These are phyloP conservation scores for Exophiala viscosa DNA, from an alignment of 2,329 filamentous ascomycete species.

Conservation along the genomic window DNA sequence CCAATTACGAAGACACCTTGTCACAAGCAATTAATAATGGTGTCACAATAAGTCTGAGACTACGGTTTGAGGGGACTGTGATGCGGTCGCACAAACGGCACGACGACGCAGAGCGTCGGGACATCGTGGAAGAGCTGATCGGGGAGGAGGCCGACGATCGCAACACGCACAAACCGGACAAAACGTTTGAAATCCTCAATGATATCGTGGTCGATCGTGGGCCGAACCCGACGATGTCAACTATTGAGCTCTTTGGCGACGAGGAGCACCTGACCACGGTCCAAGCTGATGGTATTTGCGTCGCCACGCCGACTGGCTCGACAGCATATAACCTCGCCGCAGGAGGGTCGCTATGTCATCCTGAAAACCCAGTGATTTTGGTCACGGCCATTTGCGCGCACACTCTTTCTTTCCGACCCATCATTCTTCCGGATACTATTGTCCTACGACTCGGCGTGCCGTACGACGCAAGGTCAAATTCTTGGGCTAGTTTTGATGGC, in stretches of 20 bases:
- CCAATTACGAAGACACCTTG: constrained; percentile 66
- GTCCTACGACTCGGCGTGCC: constrained; percentile 91
- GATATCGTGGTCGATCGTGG: constrained; percentile 95
- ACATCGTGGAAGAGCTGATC: constrained; percentile 85
- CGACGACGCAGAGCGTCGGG: constrained; percentile 46
- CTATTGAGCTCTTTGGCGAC: constrained; percentile 87
- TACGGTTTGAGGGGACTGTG: constrained; percentile 89
- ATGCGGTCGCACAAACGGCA: constrained; percentile 66
- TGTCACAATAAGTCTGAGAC: constrained; percentile 78
- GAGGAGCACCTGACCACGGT: constrained; percentile 94
- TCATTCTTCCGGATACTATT: constrained; percentile 93
- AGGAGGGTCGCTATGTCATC: constrained; percentile 91
- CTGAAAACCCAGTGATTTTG: constrained; percentile 93
- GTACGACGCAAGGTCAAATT: constrained; percentile 81
- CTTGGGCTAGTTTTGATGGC: constrained; percentile 98
- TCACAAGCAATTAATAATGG: constrained; percentile 72
- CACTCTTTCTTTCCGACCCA: constrained; percentile 91
- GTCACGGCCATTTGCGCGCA: constrained; percentile 93
- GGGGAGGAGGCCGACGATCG: constrained; percentile 80
- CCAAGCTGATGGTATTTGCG: constrained; percentile 86
- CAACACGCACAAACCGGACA: constrained; percentile 78
- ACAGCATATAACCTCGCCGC: constrained; percentile 95
- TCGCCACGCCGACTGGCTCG: constrained; percentile 89
- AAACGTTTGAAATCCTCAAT: constrained; percentile 86
- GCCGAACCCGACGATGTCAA: constrained; percentile 90